Conservation (phyloP, 2,329 filamentous ascomycete genomes). For the Aspergillus awamori region DNA sequence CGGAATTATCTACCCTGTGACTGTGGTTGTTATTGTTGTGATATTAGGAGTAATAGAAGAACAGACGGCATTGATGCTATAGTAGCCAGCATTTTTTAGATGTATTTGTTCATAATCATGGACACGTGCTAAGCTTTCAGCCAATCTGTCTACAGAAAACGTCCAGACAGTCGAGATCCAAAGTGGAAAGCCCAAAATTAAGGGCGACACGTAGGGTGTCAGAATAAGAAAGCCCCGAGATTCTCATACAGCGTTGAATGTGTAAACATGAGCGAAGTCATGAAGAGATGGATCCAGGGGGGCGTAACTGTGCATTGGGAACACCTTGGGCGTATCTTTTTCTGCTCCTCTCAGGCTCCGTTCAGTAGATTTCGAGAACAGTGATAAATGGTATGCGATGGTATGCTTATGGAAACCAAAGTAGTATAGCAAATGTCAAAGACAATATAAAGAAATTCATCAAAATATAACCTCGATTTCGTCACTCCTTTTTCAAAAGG, state of each 20-base stretch:
- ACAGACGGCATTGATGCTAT: neutral
- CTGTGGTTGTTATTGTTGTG: neutral
- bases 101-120: neutral
- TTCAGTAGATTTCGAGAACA: conserved; percentile 20
- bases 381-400: conserved; percentile 20
- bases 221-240: neutral
- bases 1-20: neutral
- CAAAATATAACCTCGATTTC: conserved; percentile 20
- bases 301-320: neutral
- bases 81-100: neutral
- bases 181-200: neutral
- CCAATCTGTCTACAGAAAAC: neutral
- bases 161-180: neutral
- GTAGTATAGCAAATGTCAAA: conserved; percentile 26
- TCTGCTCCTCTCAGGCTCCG: conserved; percentile 5
- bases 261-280: neutral
- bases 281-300: neutral
- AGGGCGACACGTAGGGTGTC: neutral
- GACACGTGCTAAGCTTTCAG: conserved; percentile 1
- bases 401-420: conserved; percentile 27
- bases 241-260: neutral
- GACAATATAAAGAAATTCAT: conserved; percentile 12
- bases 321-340: neutral
- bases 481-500: conserved; percentile 23
- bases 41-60: conserved; percentile 17